Percentiles rank a stretch among this genome's conserved stretches.
Evolutionary conservation across 176 grass and related monocot species (phyloP).

Genomic region (Phoenix dactylifera): DNA sequence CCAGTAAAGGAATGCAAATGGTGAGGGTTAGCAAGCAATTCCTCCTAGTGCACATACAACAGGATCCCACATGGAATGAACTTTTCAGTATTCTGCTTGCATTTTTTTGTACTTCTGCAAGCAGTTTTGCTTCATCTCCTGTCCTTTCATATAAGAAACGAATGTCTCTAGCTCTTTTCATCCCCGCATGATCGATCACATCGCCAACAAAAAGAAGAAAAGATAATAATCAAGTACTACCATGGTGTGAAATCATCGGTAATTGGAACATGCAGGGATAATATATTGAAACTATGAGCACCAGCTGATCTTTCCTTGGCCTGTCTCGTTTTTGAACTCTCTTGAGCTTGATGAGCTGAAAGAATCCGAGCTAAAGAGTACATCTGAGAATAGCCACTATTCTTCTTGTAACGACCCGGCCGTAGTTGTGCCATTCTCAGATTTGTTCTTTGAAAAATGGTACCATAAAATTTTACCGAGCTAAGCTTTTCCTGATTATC

Average conservation of each 20-base stretch:
- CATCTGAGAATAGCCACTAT: neutral
- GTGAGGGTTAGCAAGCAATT: no score
- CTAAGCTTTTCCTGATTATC: neutral
- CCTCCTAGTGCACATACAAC: no score
- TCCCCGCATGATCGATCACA: no score
- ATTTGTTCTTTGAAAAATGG: slow-evolving; percentile 2
- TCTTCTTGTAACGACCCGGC: neutral
- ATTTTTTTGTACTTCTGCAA: no score
- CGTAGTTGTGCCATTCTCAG: slow-evolving; percentile 1
- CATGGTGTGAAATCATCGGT: neutral
- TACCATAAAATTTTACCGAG: slow-evolving; percentile 12
- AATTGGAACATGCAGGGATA: slow-evolving; percentile 11
- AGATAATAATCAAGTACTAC: neutral
- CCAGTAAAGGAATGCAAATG: no score
- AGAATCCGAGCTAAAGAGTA: slow-evolving; percentile 12
- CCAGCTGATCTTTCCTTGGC: neutral
- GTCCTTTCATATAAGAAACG: no score
- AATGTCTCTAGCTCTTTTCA: no score
- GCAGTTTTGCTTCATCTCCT: no score
- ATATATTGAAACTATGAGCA: slow-evolving; percentile 5
- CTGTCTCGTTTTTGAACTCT: neutral
- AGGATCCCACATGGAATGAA: no score
- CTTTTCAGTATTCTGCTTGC: no score
- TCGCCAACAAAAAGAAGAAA: no score
- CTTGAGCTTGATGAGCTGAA: neutral